Evolutionary conservation across 176 grass and related monocot genomes (phyloP).

Genomic region (Pharus latifolius): DNA sequence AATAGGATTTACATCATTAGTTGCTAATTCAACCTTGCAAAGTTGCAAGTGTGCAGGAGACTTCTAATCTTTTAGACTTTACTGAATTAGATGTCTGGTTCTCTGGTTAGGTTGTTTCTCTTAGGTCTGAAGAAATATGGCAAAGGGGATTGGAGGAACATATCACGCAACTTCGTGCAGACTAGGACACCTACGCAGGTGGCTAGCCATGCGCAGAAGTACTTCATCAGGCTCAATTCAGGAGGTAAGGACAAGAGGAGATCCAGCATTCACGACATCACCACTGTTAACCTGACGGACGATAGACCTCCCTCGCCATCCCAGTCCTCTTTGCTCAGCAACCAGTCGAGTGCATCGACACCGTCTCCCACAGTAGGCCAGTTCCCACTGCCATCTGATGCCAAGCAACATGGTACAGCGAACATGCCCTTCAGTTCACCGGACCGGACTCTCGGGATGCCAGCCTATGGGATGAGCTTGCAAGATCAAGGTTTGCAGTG

Average conservation of each 20-base stretch:
- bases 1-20: slow-evolving; percentile 13
- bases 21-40: neutral
- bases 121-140: slow-evolving; percentile 65
- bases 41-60: neutral
- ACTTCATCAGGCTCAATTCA: slow-evolving; percentile 85
- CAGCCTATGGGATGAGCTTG: slow-evolving; percentile 23
- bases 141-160: slow-evolving; percentile 96
- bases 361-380: neutral
- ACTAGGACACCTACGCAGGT: slow-evolving; percentile 85
- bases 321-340: slow-evolving; percentile 36
- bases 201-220: slow-evolving; percentile 91
- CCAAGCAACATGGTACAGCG: neutral
- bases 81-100: slow-evolving; percentile 14
- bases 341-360: slow-evolving; percentile 26
- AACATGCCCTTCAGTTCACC: slow-evolving; percentile 35
- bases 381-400: neutral
- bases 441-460: slow-evolving; percentile 1
- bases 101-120: slow-evolving; percentile 54
- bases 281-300: slow-evolving; percentile 51
- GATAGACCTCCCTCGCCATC: slow-evolving; percentile 37
- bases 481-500: slow-evolving; percentile 43
- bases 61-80: too few relatives aligned
- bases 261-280: slow-evolving; percentile 95
- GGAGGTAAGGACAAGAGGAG: slow-evolving; percentile 86
- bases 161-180: slow-evolving; percentile 66